A percentile compares a stretch with the other conserved stretches of the same genome.
These are phyloP conservation scores for Ophiostoma sp. DNA, from an alignment of 2,329 filamentous ascomycete genomes.

Conservation along the genomic window DNA sequence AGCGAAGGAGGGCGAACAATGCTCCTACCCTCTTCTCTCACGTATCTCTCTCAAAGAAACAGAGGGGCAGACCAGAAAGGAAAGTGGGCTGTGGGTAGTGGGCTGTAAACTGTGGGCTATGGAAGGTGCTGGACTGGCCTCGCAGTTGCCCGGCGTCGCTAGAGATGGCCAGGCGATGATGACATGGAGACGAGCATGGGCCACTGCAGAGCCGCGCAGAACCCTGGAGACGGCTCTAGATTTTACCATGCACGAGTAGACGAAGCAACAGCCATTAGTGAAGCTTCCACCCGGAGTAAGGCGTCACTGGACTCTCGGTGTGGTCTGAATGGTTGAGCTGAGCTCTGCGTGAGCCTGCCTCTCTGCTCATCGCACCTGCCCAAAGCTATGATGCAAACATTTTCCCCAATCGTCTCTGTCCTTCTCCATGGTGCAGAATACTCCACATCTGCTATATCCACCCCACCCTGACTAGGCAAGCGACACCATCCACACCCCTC, in stretches of 20 bases:
- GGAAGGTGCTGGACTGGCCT: conserved; percentile 18
- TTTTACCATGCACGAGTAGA: not conserved
- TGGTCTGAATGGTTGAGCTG: not conserved
- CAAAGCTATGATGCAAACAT: conserved; percentile 1
- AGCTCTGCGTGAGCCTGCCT: not conserved
- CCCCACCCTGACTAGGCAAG: not conserved
- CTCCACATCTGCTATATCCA: not conserved
- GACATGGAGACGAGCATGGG: not conserved
- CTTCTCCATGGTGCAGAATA: not conserved
- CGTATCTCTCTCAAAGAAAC: not conserved
- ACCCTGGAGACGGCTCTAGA: not conserved
- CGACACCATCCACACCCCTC: not conserved
- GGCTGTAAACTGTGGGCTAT: conserved; percentile 9
- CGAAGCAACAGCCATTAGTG: not conserved
- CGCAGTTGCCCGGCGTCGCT: conserved; percentile 5
- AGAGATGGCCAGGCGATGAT: not conserved
- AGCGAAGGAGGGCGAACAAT: conserved; percentile 13
- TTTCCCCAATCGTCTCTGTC: not conserved
- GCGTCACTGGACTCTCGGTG: not conserved
- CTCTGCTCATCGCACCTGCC: conserved; percentile 1
- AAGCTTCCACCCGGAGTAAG: not conserved
- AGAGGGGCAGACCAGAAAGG: conserved; percentile 10
- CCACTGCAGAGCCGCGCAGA: not conserved
- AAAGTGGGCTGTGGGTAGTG: conserved; percentile 16
- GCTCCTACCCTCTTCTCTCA: conserved; percentile 12